These are phyloP conservation scores for Tardiomyces depauwii DNA, from an alignment of 1,139 yeast genomes.

Conservation along the genomic window DNA sequence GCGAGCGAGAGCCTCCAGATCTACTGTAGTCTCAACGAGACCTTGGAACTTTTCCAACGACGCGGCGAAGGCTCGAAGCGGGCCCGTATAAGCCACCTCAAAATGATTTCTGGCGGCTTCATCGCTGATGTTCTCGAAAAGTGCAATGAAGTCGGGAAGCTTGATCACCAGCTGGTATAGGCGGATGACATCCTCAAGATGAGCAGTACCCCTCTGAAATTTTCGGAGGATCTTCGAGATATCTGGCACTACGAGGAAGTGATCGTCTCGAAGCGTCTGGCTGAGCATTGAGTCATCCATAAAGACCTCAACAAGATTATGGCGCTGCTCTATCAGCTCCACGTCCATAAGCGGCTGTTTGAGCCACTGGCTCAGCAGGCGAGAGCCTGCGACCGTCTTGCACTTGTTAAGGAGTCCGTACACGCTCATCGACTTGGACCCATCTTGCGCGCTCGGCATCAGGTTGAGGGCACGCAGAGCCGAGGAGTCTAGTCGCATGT, in stretches of 20 bases:
- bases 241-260: slow-evolving; percentile 71
- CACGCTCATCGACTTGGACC: slow-evolving; percentile 49
- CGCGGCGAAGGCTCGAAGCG: slow-evolving; percentile 37
- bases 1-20: slow-evolving; percentile 63
- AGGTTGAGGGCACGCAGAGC: slow-evolving; percentile 82
- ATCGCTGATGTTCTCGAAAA: slow-evolving; percentile 31
- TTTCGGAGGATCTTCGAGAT: slow-evolving; percentile 64
- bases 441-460: slow-evolving; percentile 50
- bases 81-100: slow-evolving; percentile 43
- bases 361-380: slow-evolving; percentile 85
- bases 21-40: slow-evolving; percentile 86
- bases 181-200: slow-evolving; percentile 81
- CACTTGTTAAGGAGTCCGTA: slow-evolving; percentile 81
- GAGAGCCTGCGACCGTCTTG: slow-evolving; percentile 74
- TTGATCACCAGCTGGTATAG: slow-evolving; percentile 67
- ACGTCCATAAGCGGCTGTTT: slow-evolving; percentile 80
- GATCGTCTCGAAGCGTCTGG: slow-evolving; percentile 53
- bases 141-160: slow-evolving; percentile 54
- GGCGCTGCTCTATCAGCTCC: slow-evolving; percentile 52
- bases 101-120: slow-evolving; percentile 25
- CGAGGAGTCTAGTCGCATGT: slow-evolving; percentile 82
- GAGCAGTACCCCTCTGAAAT: slow-evolving; percentile 38
- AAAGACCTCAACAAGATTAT: slow-evolving; percentile 56
- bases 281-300: slow-evolving; percentile 56
- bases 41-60: slow-evolving; percentile 65